Base-by-base conservation (phyloP, 345 rosid genomes). In the Triadica sebifera region DNA sequence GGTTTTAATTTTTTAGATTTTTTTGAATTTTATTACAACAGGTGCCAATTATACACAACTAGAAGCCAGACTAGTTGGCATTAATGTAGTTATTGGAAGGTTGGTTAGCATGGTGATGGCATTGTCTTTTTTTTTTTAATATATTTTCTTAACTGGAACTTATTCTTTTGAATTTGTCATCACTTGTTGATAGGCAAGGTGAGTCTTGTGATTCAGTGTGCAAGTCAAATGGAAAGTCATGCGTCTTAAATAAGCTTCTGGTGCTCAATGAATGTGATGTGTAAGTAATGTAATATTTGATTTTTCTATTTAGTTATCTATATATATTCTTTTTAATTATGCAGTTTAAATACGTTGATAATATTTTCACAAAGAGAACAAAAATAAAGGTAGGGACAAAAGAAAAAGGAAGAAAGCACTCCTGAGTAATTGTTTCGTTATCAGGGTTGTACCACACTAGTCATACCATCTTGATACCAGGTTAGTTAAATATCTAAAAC, bases 121-220 rank as follows among this genome's bases (percentile, higher is more conserved):
- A 50, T 75, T 59, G 19, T 61, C 38, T 75, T 52, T 41, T 29
- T 74, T 65, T 63, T 63, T 64, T 66, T 6, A 41, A 60, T 65
- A 61, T 4, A 58, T 41, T 8, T 56, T 17, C 58, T 29, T 22
- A 49, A 64, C 22, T n/a, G 34, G 58, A 24, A 38, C n/a, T 79
- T 56, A 72, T 58, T 51, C 62, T 34, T 60, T 59, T 80, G 68
- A 69, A 79, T 73, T 8, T 71, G 34, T 45, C 70, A 53, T 84
- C 57, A 43, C 72, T 74, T 61, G 55, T 66, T 73, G 74, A 29
- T 67, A 91, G 98, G 87, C 94, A 89, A 81, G 97, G 97, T 8
- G 93, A 90, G 83, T 88, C 98, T 61, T 94, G 97, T 68, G 95
- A 92, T 79, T 81, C 85, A 38, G 91, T 82, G 58, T 94, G 98